Percentiles rank a stretch among this genome's conserved stretches.
These are phyloP conservation scores for Cercospora sp. DNA, from an alignment of 2,329 filamentous ascomycete species.

Conservation along the genomic window DNA sequence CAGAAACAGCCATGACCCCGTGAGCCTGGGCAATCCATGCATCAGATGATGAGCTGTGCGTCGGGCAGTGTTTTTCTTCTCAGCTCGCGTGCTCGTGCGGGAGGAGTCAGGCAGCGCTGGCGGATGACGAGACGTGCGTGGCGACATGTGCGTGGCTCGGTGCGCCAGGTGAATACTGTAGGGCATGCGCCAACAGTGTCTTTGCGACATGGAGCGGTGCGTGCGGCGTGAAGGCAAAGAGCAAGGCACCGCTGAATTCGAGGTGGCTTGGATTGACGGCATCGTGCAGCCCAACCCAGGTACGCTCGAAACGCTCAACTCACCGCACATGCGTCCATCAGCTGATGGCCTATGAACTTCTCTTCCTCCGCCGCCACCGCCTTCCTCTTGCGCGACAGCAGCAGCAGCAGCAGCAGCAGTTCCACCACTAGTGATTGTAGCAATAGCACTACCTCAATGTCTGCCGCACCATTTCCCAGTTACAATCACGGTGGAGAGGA, in stretches of 20 bases:
- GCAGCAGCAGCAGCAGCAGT: neutral
- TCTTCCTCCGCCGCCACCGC: neutral
- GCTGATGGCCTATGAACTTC: neutral
- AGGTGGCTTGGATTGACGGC: no score
- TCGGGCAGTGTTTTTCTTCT: neutral
- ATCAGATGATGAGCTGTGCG: neutral
- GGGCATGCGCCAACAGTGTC: neutral
- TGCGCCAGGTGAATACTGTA: neutral
- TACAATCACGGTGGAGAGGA: no score
- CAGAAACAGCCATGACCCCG: neutral
- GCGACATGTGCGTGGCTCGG: neutral
- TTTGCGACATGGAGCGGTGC: neutral
- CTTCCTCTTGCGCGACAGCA: neutral
- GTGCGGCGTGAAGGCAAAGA: neutral
- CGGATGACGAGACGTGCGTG: conserved; percentile 1
- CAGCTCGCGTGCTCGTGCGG: conserved; percentile 8
- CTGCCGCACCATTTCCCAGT: conserved; percentile 4
- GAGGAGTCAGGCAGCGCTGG: neutral
- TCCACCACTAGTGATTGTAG: neutral
- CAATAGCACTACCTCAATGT: conserved; percentile 1
- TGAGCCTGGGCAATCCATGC: neutral
- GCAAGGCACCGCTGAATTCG: no score
- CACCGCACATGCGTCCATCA: neutral
- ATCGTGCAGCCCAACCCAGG: neutral
- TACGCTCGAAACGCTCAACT: neutral